Base-by-base conservation (phyloP, 306 rosid species). In the Luffa acutangula region DNA sequence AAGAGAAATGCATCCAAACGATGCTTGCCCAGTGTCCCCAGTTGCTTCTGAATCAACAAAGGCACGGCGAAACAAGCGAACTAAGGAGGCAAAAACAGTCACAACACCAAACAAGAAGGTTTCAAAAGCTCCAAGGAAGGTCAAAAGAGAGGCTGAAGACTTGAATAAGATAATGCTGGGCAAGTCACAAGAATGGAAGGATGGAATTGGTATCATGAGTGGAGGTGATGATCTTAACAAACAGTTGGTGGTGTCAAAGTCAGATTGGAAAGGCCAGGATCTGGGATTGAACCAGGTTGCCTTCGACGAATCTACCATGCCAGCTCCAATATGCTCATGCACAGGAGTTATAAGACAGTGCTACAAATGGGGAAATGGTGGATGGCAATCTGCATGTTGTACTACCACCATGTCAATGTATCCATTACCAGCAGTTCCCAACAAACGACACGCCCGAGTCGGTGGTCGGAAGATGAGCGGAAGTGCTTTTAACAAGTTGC, bases 401-500 rank as follows among this genome's bases (percentile, higher is more conserved):
- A 95, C 99, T 1, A 95, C 99, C 42, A 88, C 93, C 53, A 78
- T 95, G 79, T 95, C 97, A 31, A 85, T 91, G 91, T 91, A 95
- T 85, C 99, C 99, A n/a, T 81, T 95, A 34, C 99, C 99, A 0
- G 91, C 97, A 0, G 96, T 95, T 66, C 99, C 99, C n/a, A 93
- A 96, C 89, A 96, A 96, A 84, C 87, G 96, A 70, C 99, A 96
- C 72, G 96, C 99, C 5, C 87, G 98, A 37, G 89, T 96, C 1
- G 98, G 99, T 5, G 99, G 99, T 57, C 88, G 99, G 3, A 96
- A 96, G 83, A 96, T 96, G 99, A 96, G 99, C 18, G 99, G 99
- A 60, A 91, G 98, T 45, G 99, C 99, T 66, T 96, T 93, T 82
- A 93, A 89, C 88, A 96, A 96, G 87, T 84, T 93, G 46, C 93